Percentiles rank a stretch among this genome's conserved stretches.
These are phyloP conservation scores for Adansonia gregorii DNA, from an alignment of 441 rosid species.

Conservation along the genomic window DNA sequence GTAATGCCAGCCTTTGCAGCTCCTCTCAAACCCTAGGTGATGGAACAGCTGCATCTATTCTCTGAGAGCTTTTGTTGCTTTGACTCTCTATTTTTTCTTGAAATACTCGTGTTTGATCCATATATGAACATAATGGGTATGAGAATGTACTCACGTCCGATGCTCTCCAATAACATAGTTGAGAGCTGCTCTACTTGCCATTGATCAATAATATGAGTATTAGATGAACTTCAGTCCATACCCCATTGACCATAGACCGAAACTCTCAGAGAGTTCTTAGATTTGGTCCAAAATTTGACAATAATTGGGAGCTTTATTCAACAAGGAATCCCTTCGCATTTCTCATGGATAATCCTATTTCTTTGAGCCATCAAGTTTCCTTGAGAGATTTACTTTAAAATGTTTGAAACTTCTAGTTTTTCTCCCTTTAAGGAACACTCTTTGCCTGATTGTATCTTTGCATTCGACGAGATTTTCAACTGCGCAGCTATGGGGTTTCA, in stretches of 20 bases:
- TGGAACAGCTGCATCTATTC: neutral
- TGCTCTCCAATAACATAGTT: too few species aligned
- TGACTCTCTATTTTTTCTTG: too few species aligned
- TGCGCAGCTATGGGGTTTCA: conserved; percentile 79
- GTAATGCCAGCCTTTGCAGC: neutral
- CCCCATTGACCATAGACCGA: neutral
- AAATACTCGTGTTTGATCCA: too few species aligned
- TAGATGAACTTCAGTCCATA: neutral
- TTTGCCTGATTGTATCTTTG: neutral
- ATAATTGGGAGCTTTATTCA: neutral
- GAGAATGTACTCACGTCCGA: too few species aligned
- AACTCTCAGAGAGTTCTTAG: neutral
- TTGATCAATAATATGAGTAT: neutral
- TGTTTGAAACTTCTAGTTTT: neutral
- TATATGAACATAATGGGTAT: too few species aligned
- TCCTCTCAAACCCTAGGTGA: neutral
- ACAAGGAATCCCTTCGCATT: neutral
- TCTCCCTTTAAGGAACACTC: neutral
- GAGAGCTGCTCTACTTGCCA: too few species aligned
- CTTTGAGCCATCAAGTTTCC: neutral
- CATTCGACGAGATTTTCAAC: neutral
- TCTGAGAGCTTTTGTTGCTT: neutral
- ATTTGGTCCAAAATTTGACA: neutral
- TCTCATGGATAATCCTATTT: neutral
- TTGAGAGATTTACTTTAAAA: too few species aligned